Conservation (phyloP, 257 asterid species). For the Primulina eburnea region DNA sequence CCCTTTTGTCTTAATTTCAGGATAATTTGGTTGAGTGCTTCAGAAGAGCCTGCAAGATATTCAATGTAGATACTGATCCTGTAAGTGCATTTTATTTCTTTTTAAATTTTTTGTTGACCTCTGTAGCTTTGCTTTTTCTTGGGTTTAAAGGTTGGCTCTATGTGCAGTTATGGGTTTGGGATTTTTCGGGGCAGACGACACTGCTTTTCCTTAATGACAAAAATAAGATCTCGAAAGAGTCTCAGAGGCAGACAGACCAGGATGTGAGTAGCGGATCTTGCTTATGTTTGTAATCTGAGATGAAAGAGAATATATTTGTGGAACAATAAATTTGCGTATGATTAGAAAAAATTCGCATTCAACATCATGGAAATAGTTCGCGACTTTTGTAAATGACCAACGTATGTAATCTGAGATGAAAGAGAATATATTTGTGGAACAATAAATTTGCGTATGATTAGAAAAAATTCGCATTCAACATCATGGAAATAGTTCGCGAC, state of each 20-base stretch:
- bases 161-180: constrained; percentile 87
- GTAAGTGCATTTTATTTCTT: constrained; percentile 43
- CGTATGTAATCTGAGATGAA: constrained; percentile 9
- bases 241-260: constrained; percentile 67
- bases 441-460: constrained; percentile 12
- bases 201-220: constrained; percentile 63
- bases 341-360: constrained; percentile 8
- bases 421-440: constrained; percentile 14
- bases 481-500: background rate
- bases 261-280: constrained; percentile 54
- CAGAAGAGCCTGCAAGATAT: constrained; percentile 90
- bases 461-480: constrained; percentile 6
- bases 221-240: constrained; percentile 60
- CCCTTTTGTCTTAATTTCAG: constrained; percentile 42
- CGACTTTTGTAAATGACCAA: constrained; percentile 2
- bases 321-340: constrained; percentile 16
- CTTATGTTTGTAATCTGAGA: constrained; percentile 11
- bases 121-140: constrained; percentile 22
- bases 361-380: background rate
- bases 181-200: constrained; percentile 80
- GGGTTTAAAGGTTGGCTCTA: constrained; percentile 28
- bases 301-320: constrained; percentile 10
- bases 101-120: constrained; percentile 9
- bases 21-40: constrained; percentile 86
- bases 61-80: constrained; percentile 66